A percentile compares a stretch with the other conserved stretches of the same genome.
These are phyloP conservation scores for Westerdykella sp. DNA, from an alignment of 2,329 filamentous ascomycete genomes.

Conservation along the genomic window DNA sequence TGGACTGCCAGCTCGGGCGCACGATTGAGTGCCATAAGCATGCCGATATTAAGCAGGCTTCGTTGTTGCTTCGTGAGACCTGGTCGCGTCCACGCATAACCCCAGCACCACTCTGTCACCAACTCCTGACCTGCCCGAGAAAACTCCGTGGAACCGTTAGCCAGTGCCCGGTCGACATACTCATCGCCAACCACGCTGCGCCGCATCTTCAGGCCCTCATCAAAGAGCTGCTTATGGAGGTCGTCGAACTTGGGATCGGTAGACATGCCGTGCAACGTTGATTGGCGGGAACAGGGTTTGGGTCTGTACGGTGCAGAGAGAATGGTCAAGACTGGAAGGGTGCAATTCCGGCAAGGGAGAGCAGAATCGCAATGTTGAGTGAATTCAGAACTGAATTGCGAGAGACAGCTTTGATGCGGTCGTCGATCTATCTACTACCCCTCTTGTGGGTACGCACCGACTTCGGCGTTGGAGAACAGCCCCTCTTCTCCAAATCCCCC, in stretches of 20 bases:
- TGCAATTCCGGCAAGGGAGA: conserved; percentile 4
- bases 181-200: conserved; percentile 55
- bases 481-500: conserved; percentile 22
- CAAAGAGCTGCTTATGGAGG: conserved; percentile 52
- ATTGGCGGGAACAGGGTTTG: conserved; percentile 7
- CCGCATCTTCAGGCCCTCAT: conserved; percentile 55
- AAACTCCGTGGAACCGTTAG: conserved; percentile 54
- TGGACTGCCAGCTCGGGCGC: conserved; percentile 56
- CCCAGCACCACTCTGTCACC: conserved; percentile 60
- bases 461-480: conserved; percentile 11
- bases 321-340: not conserved
- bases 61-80: conserved; percentile 57
- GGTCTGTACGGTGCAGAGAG: not conserved
- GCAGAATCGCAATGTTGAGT: conserved; percentile 1
- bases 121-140: conserved; percentile 56
- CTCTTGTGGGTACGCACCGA: conserved; percentile 12
- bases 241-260: conserved; percentile 38
- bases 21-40: conserved; percentile 58
- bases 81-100: conserved; percentile 57
- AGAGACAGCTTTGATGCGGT: not conserved
- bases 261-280: conserved; percentile 29
- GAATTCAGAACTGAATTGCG: conserved; percentile 2
- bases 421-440: conserved; percentile 7
- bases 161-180: conserved; percentile 54
- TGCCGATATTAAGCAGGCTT: conserved; percentile 58